Base-by-base conservation (phyloP, 2,329 filamentous ascomycete species). In the Fusarium sulawesiense region DNA sequence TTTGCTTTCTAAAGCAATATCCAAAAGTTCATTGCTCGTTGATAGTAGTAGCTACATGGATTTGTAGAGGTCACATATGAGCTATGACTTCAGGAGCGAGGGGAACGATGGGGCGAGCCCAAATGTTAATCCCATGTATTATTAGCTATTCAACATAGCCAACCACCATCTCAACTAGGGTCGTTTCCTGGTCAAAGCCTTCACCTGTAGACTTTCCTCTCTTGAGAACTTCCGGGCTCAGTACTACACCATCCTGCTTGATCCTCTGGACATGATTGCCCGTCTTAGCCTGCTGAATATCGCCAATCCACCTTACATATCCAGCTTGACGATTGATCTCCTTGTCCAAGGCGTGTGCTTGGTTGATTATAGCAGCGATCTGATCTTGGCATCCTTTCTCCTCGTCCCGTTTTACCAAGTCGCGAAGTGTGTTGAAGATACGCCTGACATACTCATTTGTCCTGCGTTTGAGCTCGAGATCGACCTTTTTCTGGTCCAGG, bases 241-340 rank as follows among this genome's bases (percentile, higher is more conserved):
- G 6, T 5, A 54, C 27, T 6, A 54, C 2, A 11, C 32, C 32
- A 16, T 13, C 16, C 37, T 23, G n/a, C 2, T 30, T 14, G 4
- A 2, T 1, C 7, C 6, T 27, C 27, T 32, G 3, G 6, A 27
- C 11, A 12, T 27, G 2, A 6, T 21, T 25, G 11, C 18, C 34
- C 6, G n/a, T 10, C 14, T 44, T n/a, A 7, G 18, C 20, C 12
- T 16, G 37, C 2, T n/a, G 50, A 4, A 14, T 1, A 29, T 21
- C 13, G 4, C 7, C 9, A n/a, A 44, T 23, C 40, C 20, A 10
- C 13, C 50, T 14, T 2, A 54, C 27, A 16, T 8, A 7, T 25
- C 23, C 50, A 44, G 40, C 37, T 20, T 54, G 50, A 8, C 50
- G 50, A 30, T 20, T 54, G 8, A 54, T 54, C 11, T 54, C 50